Evolutionary conservation across 257 asterid genomes (phyloP).

Genomic region (Ehretia macrophylla): DNA sequence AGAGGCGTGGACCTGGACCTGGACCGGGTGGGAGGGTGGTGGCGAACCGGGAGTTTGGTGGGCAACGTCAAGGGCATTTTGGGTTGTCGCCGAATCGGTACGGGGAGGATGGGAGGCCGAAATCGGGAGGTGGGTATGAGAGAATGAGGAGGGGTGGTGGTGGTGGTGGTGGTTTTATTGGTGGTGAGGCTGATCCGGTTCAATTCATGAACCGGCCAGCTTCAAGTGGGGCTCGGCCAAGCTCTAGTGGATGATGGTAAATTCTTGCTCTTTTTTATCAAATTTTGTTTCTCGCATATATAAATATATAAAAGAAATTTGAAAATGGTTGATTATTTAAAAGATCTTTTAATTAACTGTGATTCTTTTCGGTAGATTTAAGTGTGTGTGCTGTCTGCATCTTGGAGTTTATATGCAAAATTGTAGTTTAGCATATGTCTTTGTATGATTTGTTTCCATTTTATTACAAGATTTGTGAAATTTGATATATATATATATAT

Average conservation of each 20-base stretch:
- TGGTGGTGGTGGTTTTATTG: conserved; percentile 13
- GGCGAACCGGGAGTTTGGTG: conserved; percentile 12
- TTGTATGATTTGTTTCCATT: too few relatives aligned
- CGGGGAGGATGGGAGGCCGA: conserved; percentile 54
- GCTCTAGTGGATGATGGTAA: conserved; percentile 65
- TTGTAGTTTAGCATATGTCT: too few relatives aligned
- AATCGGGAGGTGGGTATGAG: conserved; percentile 71
- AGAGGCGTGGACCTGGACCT: conserved; percentile 47
- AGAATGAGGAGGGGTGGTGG: conserved; percentile 39
- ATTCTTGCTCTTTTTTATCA: background rate
- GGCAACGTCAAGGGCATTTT: conserved; percentile 23
- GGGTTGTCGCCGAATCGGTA: conserved; percentile 24
- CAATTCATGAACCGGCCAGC: conserved; percentile 39
- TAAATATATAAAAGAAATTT: too few relatives aligned
- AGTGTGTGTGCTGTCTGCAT: too few relatives aligned
- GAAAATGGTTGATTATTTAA: too few relatives aligned
- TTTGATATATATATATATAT: too few relatives aligned
- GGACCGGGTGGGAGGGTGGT: conserved; percentile 33
- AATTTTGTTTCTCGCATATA: too few relatives aligned
- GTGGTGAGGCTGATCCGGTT: conserved; percentile 37
- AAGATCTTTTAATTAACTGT: too few relatives aligned
- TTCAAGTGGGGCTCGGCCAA: conserved; percentile 53
- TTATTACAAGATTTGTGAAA: too few relatives aligned
- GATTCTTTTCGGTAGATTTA: too few relatives aligned
- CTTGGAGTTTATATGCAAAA: too few relatives aligned